Evolutionary conservation across 768 basidiomycete species (phyloP), one percentile per base, ranked within the genome.

Genomic region (Clitopilus hobsonii): DNA sequence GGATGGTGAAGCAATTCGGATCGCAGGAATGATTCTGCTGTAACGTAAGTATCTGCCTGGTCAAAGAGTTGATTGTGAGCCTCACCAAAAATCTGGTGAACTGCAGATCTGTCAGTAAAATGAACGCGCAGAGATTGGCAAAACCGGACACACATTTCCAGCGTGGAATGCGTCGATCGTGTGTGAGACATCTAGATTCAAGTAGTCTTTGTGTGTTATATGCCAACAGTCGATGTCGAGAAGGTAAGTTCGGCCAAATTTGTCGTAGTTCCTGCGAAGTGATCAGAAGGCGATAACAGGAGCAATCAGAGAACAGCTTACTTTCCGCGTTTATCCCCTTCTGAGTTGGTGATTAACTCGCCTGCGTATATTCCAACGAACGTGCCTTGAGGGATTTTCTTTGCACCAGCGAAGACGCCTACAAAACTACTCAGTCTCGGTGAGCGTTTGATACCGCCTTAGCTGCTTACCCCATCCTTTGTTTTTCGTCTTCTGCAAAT

Each of bases 21-120:
- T 92, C 86, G 62, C 94, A 96, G 16, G 89, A 92, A 60, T 97
- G 93, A 60, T 96, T 97, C 92, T 94, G 56, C 2, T 25, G 16
- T 26, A 36, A 5, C 18, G 53, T 36, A n/a, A 56, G 23, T 36
- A n/a, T n/a, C n/a, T n/a, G n/a, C 49, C 6, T 29, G 22, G 45
- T 3, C 36, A 20, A 45, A 48, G 49, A 56, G 51, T 24, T 14
- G 28, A 27, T 23, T 22, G 4, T 16, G 49, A 13, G 51, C 74
- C 82, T 63, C 65, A 91, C 93, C 61, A 95, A 69, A 63, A 91
- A 96, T 27, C 94, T 82, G n/a, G 94, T 94, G 69, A 94, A 94
- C 93, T 95, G n/a, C n/a, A 51, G 25, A 32, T 32, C 18, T 28
- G 1, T n/a, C n/a, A n/a, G n/a, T n/a, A n/a, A n/a, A n/a, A n/a